Conservation (phyloP, 2,329 filamentous ascomycete species). For the Blastomyces silverae region DNA sequence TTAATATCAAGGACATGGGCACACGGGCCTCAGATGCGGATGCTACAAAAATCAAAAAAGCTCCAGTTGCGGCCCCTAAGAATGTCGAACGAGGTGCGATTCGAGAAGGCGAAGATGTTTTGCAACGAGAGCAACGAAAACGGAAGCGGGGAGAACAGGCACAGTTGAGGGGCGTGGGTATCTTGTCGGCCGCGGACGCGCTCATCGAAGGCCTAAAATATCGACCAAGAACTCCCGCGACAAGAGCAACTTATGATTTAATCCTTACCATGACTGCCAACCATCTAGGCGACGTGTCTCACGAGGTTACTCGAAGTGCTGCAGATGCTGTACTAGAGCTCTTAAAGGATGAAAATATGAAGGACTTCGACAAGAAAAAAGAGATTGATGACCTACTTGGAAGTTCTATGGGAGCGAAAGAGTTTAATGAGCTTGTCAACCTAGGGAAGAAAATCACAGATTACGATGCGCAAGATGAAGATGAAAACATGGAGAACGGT, state of each 20-base stretch:
- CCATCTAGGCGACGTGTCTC: constrained; percentile 84
- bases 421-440: constrained; percentile 96
- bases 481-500: constrained; percentile 74
- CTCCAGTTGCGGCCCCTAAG: constrained; percentile 55
- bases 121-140: constrained; percentile 79
- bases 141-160: constrained; percentile 67
- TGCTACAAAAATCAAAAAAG: constrained; percentile 74
- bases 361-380: constrained; percentile 97
- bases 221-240: constrained; percentile 82
- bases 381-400: constrained; percentile 91
- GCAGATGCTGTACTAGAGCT: constrained; percentile 87
- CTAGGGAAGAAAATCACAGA: constrained; percentile 98
- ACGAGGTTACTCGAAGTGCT: constrained; percentile 85
- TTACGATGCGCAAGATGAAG: constrained; percentile 92
- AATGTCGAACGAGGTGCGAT: constrained; percentile 68
- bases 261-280: constrained; percentile 86
- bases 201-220: constrained; percentile 88
- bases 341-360: constrained; percentile 89
- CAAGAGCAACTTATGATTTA: constrained; percentile 86
- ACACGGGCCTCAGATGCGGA: constrained; percentile 70
- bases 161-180: constrained; percentile 64
- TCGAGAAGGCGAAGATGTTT: constrained; percentile 73
- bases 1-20: constrained; percentile 94
- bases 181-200: constrained; percentile 76
- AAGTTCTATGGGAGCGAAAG: constrained; percentile 70